Conservation (phyloP, 192 early-diverging fungal species). For the Podila clonocystis region DNA sequence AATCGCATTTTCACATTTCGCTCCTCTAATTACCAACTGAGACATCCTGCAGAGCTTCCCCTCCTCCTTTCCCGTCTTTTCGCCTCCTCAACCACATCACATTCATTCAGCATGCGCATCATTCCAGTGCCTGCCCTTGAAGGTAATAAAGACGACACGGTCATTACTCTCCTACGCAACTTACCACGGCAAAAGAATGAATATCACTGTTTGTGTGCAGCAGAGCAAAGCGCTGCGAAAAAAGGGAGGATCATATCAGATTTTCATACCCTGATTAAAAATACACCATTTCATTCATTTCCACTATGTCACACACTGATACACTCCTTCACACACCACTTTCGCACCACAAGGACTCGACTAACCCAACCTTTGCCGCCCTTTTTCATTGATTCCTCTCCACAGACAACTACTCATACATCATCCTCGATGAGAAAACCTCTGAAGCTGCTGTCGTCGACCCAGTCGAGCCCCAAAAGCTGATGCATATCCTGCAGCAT, state of each 20-base stretch:
- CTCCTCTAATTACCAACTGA: too few species aligned
- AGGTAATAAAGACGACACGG: constrained; percentile 10
- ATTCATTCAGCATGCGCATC: constrained; percentile 4
- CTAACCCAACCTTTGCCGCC: neutral
- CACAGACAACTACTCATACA: constrained; percentile 89
- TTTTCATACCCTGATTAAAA: too few species aligned
- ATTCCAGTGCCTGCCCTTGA: constrained; percentile 29
- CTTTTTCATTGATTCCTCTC: neutral
- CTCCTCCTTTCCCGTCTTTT: neutral
- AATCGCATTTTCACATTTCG: neutral
- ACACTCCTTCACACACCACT: too few species aligned
- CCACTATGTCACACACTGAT: too few species aligned
- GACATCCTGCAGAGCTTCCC: too few species aligned
- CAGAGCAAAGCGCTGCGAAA: too few species aligned
- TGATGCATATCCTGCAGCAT: constrained; percentile 66
- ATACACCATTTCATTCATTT: too few species aligned
- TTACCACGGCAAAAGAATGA: too few species aligned
- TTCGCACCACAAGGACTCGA: neutral
- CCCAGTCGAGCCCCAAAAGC: constrained; percentile 83
- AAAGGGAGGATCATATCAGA: too few species aligned
- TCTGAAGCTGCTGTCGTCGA: constrained; percentile 79
- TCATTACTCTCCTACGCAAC: too few species aligned
- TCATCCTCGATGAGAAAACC: constrained; percentile 79
- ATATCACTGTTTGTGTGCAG: too few species aligned
- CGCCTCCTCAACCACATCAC: neutral